These are phyloP conservation scores for Talaromyces proteolyticus DNA, from an alignment of 495 filamentous ascomycete species.

Conservation along the genomic window DNA sequence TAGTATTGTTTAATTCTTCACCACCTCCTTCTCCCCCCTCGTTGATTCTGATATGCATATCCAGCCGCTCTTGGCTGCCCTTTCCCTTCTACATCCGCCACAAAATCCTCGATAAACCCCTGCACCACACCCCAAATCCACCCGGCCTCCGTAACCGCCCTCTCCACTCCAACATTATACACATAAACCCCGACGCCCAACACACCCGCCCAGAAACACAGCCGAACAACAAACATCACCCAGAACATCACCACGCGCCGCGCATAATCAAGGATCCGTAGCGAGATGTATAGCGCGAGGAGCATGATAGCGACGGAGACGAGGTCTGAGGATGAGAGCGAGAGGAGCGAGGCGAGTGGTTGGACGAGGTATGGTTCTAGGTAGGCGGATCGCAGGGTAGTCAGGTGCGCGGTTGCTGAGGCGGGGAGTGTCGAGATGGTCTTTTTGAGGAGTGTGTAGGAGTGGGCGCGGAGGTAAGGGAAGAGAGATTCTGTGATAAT, in stretches of 20 bases:
- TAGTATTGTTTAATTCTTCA: too few species aligned
- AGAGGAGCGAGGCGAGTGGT: slow-evolving; percentile 42
- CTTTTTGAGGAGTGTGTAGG: not conserved
- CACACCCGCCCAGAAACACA: slow-evolving; percentile 55
- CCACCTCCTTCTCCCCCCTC: slow-evolving; percentile 12
- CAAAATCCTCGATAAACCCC: slow-evolving; percentile 54
- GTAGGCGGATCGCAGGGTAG: not conserved
- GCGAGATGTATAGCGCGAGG: slow-evolving; percentile 50
- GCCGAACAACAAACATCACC: slow-evolving; percentile 51
- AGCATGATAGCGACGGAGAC: slow-evolving; percentile 51
- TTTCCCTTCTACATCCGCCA: slow-evolving; percentile 29
- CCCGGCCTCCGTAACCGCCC: slow-evolving; percentile 50
- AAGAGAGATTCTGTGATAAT: too few species aligned
- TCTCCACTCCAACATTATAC: slow-evolving; percentile 59
- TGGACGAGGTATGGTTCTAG: slow-evolving; percentile 9
- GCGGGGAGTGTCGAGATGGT: not conserved
- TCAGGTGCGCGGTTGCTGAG: not conserved
- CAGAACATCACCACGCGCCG: slow-evolving; percentile 67
- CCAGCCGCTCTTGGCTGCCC: slow-evolving; percentile 10
- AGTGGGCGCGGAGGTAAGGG: not conserved
- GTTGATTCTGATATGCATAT: slow-evolving; percentile 9
- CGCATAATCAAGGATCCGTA: slow-evolving; percentile 63
- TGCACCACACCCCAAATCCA: slow-evolving; percentile 46
- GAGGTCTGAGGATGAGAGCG: slow-evolving; percentile 51
- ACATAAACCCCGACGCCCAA: slow-evolving; percentile 45